Conservation (phyloP, 2,329 filamentous ascomycete species). For the Hypomyces perniciosus region DNA sequence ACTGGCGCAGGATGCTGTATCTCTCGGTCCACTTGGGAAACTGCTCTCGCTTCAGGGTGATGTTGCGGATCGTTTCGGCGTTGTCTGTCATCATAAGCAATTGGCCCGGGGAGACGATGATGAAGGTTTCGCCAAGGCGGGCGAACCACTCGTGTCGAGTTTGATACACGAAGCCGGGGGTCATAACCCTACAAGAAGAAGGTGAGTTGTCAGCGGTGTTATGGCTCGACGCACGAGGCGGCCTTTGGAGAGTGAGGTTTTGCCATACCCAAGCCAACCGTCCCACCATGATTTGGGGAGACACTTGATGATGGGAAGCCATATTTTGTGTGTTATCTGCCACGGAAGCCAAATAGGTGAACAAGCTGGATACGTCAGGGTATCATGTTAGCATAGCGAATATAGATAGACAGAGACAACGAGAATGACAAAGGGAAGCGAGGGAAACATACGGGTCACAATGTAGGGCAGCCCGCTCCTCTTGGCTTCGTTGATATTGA, state of each 20-base stretch:
- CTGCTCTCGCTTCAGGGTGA: conserved; percentile 59
- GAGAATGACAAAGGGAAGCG: neutral
- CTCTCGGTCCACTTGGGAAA: conserved; percentile 49
- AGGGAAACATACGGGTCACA: conserved; percentile 42
- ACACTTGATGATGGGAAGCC: conserved; percentile 48
- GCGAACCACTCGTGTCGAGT: conserved; percentile 52
- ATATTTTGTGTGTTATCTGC: conserved; percentile 49
- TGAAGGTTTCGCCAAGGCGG: conserved; percentile 55
- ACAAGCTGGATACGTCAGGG: conserved; percentile 31
- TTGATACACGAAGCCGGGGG: conserved; percentile 56
- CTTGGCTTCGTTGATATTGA: conserved; percentile 46
- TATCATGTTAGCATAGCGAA: neutral
- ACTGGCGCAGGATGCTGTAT: conserved; percentile 38
- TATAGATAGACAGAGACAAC: neutral
- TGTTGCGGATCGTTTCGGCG: conserved; percentile 59
- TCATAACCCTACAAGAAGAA: conserved; percentile 35
- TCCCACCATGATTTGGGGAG: conserved; percentile 52
- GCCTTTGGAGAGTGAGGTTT: neutral
- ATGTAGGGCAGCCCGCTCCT: conserved; percentile 47
- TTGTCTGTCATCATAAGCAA: conserved; percentile 53
- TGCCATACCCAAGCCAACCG: conserved; percentile 53
- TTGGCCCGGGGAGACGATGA: conserved; percentile 54
- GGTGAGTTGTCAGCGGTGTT: conserved; percentile 20
- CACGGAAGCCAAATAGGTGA: conserved; percentile 47
- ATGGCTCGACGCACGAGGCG: neutral